Evolutionary conservation across 208 protist genomes (phyloP).

Genomic region (Herpetomonas muscarum): DNA sequence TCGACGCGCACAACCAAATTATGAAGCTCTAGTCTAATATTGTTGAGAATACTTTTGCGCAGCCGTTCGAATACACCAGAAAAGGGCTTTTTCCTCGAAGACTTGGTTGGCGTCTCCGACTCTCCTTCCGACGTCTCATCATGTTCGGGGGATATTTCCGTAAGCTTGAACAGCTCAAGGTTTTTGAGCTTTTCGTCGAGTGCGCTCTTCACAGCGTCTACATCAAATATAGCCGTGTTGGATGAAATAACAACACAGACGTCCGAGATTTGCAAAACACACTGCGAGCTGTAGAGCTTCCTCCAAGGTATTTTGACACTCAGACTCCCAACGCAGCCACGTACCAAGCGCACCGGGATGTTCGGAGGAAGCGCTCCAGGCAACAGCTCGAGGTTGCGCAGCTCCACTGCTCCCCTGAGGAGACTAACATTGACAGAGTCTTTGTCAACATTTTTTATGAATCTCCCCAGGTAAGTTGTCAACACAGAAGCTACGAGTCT

Average conservation of each 20-base stretch:
- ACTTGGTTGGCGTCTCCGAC: no score
- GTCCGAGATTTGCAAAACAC: conserved; percentile 15
- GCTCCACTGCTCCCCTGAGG: conserved; percentile 51
- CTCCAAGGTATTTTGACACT: conserved; percentile 6
- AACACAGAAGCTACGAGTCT: conserved; percentile 48
- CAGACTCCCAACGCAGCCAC: conserved; percentile 35
- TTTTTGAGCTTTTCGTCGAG: conserved; percentile 10
- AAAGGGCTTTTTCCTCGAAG: conserved; percentile 9
- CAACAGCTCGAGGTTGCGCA: conserved; percentile 53
- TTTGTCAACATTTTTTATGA: conserved; percentile 52
- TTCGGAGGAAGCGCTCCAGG: conserved; percentile 27
- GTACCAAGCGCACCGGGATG: conserved; percentile 27
- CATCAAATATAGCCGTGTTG: not conserved
- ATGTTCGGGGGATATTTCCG: not conserved
- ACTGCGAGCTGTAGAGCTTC: not conserved
- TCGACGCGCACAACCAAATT: conserved; percentile 42
- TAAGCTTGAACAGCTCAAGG: conserved; percentile 1
- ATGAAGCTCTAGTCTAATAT: conserved; percentile 44
- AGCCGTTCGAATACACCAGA: conserved; percentile 43
- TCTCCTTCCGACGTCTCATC: not conserved
- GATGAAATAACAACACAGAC: not conserved
- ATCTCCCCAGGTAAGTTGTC: conserved; percentile 53
- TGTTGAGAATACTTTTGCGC: conserved; percentile 55
- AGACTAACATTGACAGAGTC: conserved; percentile 55
- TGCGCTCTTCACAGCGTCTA: conserved; percentile 3